These are phyloP conservation scores for Kokia cookei DNA, from an alignment of 441 rosid genomes.

Conservation along the genomic window DNA sequence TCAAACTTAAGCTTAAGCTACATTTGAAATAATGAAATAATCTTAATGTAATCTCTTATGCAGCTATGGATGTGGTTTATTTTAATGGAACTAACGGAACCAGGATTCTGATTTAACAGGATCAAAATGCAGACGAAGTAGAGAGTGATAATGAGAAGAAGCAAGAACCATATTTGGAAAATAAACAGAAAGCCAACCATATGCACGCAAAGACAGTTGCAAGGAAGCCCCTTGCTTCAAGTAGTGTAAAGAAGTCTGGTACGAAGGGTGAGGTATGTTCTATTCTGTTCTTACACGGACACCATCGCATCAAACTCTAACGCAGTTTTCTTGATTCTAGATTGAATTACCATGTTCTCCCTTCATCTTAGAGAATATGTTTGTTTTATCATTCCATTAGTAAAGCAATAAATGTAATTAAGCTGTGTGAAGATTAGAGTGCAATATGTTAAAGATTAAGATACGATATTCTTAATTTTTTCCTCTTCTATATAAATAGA, in stretches of 20 bases:
- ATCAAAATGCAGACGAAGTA: constrained; percentile 24
- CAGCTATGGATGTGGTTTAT: background rate
- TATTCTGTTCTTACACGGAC: background rate
- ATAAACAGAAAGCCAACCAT: constrained; percentile 26
- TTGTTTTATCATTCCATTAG: too few relatives aligned
- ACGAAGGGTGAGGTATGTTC: constrained; percentile 64
- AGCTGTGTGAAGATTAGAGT: too few relatives aligned
- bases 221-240: constrained; percentile 11
- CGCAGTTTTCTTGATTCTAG: background rate
- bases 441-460: too few relatives aligned
- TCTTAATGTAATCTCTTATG: background rate
- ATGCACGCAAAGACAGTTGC: constrained; percentile 17
- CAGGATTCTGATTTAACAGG: constrained; percentile 20
- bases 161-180: constrained; percentile 23
- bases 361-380: too few relatives aligned
- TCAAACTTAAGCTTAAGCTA: too few relatives aligned
- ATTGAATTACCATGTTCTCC: background rate
- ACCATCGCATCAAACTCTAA: background rate
- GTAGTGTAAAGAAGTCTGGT: constrained; percentile 43
- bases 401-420: too few relatives aligned
- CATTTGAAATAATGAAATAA: background rate
- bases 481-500: too few relatives aligned
- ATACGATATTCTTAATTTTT: too few relatives aligned
- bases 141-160: constrained; percentile 26
- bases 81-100: constrained; percentile 3